Evolutionary conservation across 306 rosid species (phyloP).

Genomic region (Datisca glomerata): DNA sequence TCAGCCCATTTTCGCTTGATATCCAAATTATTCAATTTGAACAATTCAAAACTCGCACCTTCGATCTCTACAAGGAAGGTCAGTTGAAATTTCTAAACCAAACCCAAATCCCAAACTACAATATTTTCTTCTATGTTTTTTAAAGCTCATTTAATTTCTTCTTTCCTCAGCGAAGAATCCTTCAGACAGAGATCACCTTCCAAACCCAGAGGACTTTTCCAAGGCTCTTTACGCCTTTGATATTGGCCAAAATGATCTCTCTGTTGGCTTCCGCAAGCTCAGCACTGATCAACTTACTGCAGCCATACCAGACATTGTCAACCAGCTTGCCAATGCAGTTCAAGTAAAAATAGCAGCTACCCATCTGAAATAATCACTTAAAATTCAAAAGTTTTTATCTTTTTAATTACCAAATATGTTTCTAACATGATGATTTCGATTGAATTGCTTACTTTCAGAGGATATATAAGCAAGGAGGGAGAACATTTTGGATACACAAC

Average conservation of each 20-base stretch:
- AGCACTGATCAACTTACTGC: background rate
- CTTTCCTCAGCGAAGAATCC: background rate
- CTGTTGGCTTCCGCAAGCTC: background rate
- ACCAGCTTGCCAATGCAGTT: background rate
- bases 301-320: constrained; percentile 5
- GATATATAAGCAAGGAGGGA: constrained; percentile 21
- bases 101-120: background rate
- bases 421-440: background rate
- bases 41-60: background rate
- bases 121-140: background rate
- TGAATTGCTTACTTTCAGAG: background rate
- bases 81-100: background rate
- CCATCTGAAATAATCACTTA: background rate
- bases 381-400: background rate
- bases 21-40: background rate
- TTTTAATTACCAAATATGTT: background rate
- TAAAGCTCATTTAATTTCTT: background rate
- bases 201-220: background rate
- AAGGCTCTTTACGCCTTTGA: constrained; percentile 12
- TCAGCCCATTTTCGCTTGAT: background rate
- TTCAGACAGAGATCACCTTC: background rate
- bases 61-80: background rate
- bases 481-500: constrained; percentile 31
- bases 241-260: constrained; percentile 15
- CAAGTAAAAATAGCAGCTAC: background rate